Evolutionary conservation across 345 rosid species (phyloP).

Genomic region (Hypericum androsaemum): DNA sequence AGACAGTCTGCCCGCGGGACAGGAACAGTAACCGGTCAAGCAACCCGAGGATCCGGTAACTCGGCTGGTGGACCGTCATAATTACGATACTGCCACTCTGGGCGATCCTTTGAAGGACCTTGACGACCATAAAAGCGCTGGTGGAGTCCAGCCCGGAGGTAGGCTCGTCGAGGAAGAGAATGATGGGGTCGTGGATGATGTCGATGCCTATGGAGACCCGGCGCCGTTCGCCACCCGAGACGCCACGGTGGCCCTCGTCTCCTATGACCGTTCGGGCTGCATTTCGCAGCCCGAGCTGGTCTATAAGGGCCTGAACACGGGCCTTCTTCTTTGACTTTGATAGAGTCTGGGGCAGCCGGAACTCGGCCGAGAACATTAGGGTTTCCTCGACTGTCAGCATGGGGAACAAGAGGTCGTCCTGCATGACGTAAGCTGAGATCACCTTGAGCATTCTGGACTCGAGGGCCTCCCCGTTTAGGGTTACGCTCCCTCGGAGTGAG

Average conservation of each 20-base stretch:
- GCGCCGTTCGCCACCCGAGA: conserved; percentile 86
- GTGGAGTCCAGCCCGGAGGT: conserved; percentile 95
- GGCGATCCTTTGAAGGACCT: conserved; percentile 80
- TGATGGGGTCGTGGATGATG: conserved; percentile 80
- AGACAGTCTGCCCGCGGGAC: conserved; percentile 90
- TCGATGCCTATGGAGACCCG: conserved; percentile 90
- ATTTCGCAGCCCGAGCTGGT: conserved; percentile 73
- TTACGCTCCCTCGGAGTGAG: conserved; percentile 57
- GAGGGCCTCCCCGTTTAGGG: conserved; percentile 57
- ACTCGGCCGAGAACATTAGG: conserved; percentile 83
- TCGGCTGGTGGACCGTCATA: conserved; percentile 95
- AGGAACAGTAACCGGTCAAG: conserved; percentile 67
- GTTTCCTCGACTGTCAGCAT: conserved; percentile 93
- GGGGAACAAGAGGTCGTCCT: conserved; percentile 73
- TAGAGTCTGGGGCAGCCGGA: conserved; percentile 61
- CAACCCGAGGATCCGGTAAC: conserved; percentile 70
- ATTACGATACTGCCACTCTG: conserved; percentile 88
- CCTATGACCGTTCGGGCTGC: conserved; percentile 85
- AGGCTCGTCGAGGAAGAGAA: conserved; percentile 85
- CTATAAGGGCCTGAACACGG: conserved; percentile 74
- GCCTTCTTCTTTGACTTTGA: conserved; percentile 65
- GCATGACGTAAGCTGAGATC: conserved; percentile 93
- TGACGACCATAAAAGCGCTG: conserved; percentile 93
- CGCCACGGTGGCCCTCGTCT: conserved; percentile 92
- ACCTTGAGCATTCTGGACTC: conserved; percentile 72